Evolutionary conservation across 2,329 filamentous ascomycete genomes (phyloP).

Genomic region (Ascochyta koolunga): DNA sequence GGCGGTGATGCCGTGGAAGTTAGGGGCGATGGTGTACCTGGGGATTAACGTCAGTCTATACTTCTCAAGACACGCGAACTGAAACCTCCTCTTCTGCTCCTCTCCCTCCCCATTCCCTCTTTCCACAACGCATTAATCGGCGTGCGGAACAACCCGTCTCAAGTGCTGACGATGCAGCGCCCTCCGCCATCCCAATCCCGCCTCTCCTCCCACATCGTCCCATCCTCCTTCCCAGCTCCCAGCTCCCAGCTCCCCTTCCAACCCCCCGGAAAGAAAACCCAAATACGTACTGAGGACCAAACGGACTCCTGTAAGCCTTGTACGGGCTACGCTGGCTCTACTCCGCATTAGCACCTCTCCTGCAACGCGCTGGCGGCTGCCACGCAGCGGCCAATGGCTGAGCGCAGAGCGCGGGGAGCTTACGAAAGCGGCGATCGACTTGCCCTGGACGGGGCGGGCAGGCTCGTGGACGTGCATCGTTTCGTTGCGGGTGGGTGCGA

Average conservation of each 20-base stretch:
- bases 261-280: constrained; percentile 6
- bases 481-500: constrained; percentile 17
- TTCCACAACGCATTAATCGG: fast-evolving
- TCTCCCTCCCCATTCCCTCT: background rate
- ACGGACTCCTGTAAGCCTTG: constrained; percentile 62
- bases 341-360: constrained; percentile 23
- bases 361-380: background rate
- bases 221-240: background rate
- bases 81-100: background rate
- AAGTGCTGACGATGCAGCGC: background rate
- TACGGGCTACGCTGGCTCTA: constrained; percentile 47
- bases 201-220: background rate
- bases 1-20: constrained; percentile 59
- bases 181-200: background rate
- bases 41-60: constrained; percentile 22
- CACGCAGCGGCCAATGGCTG: constrained; percentile 19
- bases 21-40: constrained; percentile 57
- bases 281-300: constrained; percentile 62
- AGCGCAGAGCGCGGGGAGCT: constrained; percentile 13
- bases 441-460: constrained; percentile 28
- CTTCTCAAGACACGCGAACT: background rate
- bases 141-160: background rate
- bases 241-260: background rate
- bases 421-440: constrained; percentile 40
- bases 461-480: constrained; percentile 16